Evolutionary conservation across 2,329 filamentous ascomycete genomes (phyloP), one percentile per base, ranked within the genome.

Genomic region (Blastomyces parvus): DNA sequence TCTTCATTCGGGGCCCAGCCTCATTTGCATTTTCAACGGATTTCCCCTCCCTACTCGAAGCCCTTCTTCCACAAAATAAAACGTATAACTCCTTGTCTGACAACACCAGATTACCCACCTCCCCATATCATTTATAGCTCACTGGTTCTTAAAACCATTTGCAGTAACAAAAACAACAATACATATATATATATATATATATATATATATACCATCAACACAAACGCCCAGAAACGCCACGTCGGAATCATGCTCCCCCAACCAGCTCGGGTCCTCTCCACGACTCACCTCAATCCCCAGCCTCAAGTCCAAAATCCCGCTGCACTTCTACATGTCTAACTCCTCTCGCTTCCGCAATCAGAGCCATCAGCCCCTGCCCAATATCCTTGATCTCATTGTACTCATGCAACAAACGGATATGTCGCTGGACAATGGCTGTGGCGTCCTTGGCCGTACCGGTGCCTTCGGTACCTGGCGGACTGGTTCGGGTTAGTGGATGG

Each of bases 321-420:
- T 76, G 72, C 38, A 79, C 72, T 36, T 78, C 76, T 30, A 73
- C 66, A 61, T 84, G 79, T 63, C 83, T 77, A 55, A 84, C 79
- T 9, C 85, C 85, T 52, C 85, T 76, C 65, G 82, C 79, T 64
- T 90, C 87, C 3, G 87, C 87, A 71, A 89, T 84, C 68, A 89
- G 74, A 0, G 85, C 86, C 74, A 89, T 81, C 38, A 90, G 70
- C 0, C 86, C 86, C 69, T 86, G 82, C 0, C 83, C 87, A 8
- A 88, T 78, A 72, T 90, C 87, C 66, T 86, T 85, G 68, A 89
- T 84, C 72, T 88, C 86, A 69, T 90, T 90, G 74, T 89, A 90
- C 63, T 83, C 78, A 67, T 88, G 86, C 40, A 90, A 77, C 3
- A 86, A 77, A 64, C 80, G 80, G 69, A 89, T 89, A 71, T 89